Evolutionary conservation across 148 eudicot genomes (phyloP).

Genomic region (Chenopodium formosanum): DNA sequence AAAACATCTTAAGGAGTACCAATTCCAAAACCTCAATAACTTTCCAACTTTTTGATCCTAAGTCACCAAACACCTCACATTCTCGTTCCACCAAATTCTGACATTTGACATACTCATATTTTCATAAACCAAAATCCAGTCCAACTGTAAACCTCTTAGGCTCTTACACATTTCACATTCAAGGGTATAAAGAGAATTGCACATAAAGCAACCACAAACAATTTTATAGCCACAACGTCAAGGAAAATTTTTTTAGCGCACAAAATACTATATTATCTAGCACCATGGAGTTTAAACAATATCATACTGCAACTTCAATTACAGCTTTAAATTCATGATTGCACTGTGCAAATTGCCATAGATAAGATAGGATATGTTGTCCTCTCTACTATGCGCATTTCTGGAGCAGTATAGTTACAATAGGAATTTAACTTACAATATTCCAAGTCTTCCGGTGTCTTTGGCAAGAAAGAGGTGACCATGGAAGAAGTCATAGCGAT

Average conservation of each 20-base stretch:
- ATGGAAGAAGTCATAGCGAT: slow-evolving; percentile 89
- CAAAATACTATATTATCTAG: not conserved
- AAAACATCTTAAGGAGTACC: too few relatives aligned
- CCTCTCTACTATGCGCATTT: slow-evolving; percentile 7
- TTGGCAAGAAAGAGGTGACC: slow-evolving; percentile 88
- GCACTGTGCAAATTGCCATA: not conserved
- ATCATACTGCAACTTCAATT: not conserved
- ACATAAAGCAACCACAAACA: too few relatives aligned
- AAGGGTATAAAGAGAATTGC: too few relatives aligned
- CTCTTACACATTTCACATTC: not conserved
- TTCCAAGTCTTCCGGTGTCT: slow-evolving; percentile 87
- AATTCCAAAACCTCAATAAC: too few relatives aligned
- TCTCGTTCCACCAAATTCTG: not conserved
- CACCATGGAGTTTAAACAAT: not conserved
- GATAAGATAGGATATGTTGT: not conserved
- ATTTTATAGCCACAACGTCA: too few relatives aligned
- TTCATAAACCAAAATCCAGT: not conserved
- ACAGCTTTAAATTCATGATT: not conserved
- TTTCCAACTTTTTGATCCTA: not conserved
- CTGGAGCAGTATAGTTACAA: not conserved
- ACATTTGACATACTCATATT: not conserved
- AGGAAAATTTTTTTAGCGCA: too few relatives aligned
- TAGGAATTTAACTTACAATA: slow-evolving; percentile 65
- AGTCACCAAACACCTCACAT: not conserved
- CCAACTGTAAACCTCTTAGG: not conserved